Percentiles rank a stretch among this genome's conserved stretches.
phyloP scores from a whole-genome alignment of 2,329 filamentous ascomycete species.

The Cladosporium sp. region DNA sequence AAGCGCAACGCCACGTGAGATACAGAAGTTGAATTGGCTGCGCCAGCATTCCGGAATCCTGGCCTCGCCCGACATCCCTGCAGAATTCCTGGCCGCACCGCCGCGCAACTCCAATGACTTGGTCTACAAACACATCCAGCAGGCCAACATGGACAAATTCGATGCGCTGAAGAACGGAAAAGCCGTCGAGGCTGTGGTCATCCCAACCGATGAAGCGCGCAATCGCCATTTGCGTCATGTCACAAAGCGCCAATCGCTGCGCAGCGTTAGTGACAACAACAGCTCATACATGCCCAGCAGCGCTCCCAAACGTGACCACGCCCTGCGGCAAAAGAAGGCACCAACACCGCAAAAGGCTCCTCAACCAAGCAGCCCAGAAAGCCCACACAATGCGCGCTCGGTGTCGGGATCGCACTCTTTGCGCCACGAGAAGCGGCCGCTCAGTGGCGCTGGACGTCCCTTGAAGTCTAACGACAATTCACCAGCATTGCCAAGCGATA shows the following conservation, averaged over 20 bases:
- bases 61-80: slow-evolving; percentile 4
- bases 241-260: slow-evolving; percentile 11
- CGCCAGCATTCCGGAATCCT: slow-evolving; percentile 6
- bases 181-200: slow-evolving; percentile 1
- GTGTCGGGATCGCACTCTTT: slow-evolving; percentile 8
- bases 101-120: slow-evolving; percentile 10
- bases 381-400: not conserved
- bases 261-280: slow-evolving; percentile 9
- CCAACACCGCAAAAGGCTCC: not conserved
- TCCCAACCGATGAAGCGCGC: slow-evolving; percentile 2
- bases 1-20: not conserved
- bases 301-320: not conserved
- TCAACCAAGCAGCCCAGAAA: not conserved
- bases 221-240: slow-evolving; percentile 8
- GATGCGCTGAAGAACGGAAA: slow-evolving; percentile 9
- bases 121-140: slow-evolving; percentile 13
- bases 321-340: not conserved
- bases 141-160: slow-evolving; percentile 12
- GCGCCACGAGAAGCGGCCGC: slow-evolving; percentile 11
- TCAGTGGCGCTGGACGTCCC: slow-evolving; percentile 5
- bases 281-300: slow-evolving; percentile 2
- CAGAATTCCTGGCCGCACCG: slow-evolving; percentile 8
- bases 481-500: not conserved
- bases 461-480: slow-evolving; percentile 5
- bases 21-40: not conserved